Evolutionary conservation across 2,329 filamentous ascomycete genomes (phyloP).

Genomic region (Penicillium sp.): DNA sequence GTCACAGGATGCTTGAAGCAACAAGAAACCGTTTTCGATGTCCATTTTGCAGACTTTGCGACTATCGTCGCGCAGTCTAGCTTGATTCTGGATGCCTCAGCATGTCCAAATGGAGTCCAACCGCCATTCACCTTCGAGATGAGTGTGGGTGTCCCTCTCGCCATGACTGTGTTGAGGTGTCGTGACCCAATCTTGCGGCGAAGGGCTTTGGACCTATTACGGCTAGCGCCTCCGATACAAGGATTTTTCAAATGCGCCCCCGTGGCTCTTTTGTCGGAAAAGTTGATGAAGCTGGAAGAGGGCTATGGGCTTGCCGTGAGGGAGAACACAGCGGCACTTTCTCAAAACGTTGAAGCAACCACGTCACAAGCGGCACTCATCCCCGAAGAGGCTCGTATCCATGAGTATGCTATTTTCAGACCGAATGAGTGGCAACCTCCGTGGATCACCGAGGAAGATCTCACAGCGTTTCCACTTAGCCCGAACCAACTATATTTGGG

Average conservation of each 20-base stretch:
- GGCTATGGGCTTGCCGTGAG: background rate
- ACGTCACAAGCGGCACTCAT: background rate
- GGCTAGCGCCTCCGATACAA: constrained; percentile 23
- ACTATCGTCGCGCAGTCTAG: constrained; percentile 13
- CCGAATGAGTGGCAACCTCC: background rate
- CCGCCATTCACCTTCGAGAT: constrained; percentile 27
- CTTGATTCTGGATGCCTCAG: constrained; percentile 5
- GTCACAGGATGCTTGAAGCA: constrained; percentile 16
- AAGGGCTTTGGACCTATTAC: constrained; percentile 20
- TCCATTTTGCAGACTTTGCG: constrained; percentile 11
- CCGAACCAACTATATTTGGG: background rate
- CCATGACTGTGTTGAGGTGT: constrained; percentile 24
- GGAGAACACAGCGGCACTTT: background rate
- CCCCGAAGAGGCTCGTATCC: constrained; percentile 27
- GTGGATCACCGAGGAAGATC: background rate
- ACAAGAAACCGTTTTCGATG: constrained; percentile 18
- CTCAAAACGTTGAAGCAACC: too few relatives aligned
- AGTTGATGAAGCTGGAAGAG: constrained; percentile 23
- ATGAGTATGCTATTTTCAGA: constrained; percentile 22
- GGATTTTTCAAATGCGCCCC: constrained; percentile 25
- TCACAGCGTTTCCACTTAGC: background rate
- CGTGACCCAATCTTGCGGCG: constrained; percentile 23
- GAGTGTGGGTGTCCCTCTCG: constrained; percentile 23
- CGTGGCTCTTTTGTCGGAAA: constrained; percentile 18
- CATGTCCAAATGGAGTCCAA: constrained; percentile 8